These are phyloP conservation scores for Amborella trichopoda DNA, from an alignment of 164 flowering plant species.

Conservation along the genomic window DNA sequence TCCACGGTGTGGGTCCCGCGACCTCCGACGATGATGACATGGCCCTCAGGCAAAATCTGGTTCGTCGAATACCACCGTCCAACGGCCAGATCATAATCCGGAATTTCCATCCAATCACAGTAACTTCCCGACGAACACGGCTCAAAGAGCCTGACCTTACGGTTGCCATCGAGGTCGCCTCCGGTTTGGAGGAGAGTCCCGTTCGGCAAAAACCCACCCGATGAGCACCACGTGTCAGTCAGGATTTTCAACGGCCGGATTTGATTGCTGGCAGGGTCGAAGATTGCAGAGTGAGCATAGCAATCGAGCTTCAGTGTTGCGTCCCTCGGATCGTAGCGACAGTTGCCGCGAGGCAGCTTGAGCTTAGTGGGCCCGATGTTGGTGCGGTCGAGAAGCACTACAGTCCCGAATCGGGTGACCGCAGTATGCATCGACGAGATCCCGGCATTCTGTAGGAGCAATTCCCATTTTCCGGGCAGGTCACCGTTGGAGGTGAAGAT, in stretches of 20 bases:
- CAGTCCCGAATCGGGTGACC: slow-evolving; percentile 71
- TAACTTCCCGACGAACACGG: slow-evolving; percentile 22
- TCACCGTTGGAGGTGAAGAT: no score
- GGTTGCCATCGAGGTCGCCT: slow-evolving; percentile 54
- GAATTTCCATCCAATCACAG: slow-evolving; percentile 41
- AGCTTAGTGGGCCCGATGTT: slow-evolving; percentile 64
- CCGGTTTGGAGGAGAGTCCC: slow-evolving; percentile 86
- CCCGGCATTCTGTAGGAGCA: slow-evolving; percentile 56
- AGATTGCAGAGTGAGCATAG: slow-evolving; percentile 67
- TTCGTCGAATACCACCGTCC: slow-evolving; percentile 40
- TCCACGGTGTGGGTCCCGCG: slow-evolving; percentile 31
- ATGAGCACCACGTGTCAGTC: slow-evolving; percentile 98
- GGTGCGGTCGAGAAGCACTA: slow-evolving; percentile 83
- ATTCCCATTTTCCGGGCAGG: slow-evolving; percentile 84
- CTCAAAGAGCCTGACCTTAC: slow-evolving; percentile 36
- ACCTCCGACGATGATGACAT: slow-evolving; percentile 32
- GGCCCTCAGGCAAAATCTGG: slow-evolving; percentile 39
- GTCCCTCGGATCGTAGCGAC: slow-evolving; percentile 31
- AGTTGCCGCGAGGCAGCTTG: slow-evolving; percentile 33
- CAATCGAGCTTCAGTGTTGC: slow-evolving; percentile 45
- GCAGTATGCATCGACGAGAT: slow-evolving; percentile 95
- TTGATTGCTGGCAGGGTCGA: slow-evolving; percentile 37
- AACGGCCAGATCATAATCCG: slow-evolving; percentile 8
- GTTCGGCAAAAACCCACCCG: slow-evolving; percentile 83
- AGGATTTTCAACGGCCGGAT: slow-evolving; percentile 66